Evolutionary conservation across 2,329 filamentous ascomycete genomes (phyloP).

Genomic region (Diaporthe nobilis): DNA sequence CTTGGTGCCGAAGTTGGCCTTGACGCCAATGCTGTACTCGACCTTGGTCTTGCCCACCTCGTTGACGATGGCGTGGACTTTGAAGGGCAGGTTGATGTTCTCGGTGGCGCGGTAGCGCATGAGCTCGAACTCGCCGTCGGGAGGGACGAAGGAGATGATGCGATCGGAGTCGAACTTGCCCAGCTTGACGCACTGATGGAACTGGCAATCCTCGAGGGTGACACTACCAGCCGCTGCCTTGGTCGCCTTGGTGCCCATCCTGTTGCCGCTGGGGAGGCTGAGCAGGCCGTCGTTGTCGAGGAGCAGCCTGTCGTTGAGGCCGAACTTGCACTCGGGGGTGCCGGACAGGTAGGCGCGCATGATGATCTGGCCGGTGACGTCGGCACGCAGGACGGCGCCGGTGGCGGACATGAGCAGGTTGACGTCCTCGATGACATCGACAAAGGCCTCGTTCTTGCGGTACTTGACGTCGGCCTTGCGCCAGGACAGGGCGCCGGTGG

Average conservation of each 20-base stretch:
- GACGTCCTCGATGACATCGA: conserved; percentile 99
- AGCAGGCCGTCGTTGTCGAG: conserved; percentile 82
- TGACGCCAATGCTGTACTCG: conserved; percentile 97
- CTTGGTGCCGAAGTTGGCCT: conserved; percentile 96
- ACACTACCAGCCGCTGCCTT: conserved; percentile 96
- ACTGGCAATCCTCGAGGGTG: conserved; percentile 97
- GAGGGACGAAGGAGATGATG: conserved; percentile 97
- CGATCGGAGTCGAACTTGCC: conserved; percentile 97
- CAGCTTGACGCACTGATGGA: conserved; percentile 98
- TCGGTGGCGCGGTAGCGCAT: conserved; percentile 99
- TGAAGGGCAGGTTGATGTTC: conserved; percentile 98
- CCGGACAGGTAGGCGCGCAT: conserved; percentile 98
- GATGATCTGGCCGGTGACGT: conserved; percentile 97
- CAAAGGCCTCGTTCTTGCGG: conserved; percentile 99
- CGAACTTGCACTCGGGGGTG: conserved; percentile 98
- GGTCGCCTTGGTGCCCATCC: conserved; percentile 87
- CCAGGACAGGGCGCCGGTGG: conserved; percentile 97
- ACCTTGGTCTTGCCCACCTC: conserved; percentile 98
- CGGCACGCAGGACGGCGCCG: conserved; percentile 92
- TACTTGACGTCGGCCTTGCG: conserved; percentile 98
- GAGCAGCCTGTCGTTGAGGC: conserved; percentile 93
- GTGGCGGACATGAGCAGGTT: conserved; percentile 99
- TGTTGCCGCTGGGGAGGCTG: conserved; percentile 80
- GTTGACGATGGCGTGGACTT: conserved; percentile 98
- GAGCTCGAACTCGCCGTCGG: conserved; percentile 97